Evolutionary conservation across 2,329 filamentous ascomycete genomes (phyloP), one percentile per base, ranked within the genome.

Genomic region (Colletotrichum sp.): DNA sequence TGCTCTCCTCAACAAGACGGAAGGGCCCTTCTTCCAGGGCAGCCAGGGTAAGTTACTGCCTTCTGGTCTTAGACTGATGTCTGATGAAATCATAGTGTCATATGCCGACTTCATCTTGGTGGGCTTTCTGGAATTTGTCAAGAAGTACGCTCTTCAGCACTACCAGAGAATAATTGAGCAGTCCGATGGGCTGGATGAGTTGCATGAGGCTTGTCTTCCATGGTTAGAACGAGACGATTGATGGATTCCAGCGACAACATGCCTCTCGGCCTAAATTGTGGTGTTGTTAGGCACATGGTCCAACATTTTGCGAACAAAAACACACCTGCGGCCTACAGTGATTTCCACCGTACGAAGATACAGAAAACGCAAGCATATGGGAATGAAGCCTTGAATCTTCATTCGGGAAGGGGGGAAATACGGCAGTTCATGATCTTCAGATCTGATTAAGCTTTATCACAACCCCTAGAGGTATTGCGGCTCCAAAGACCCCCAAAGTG

Each of bases 1-100:
- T 63, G 85, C 81, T 2, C 78, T 92, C 70, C 80, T 94, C 77
- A 88, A 88, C 78, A 89, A 92, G 82, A 89, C 89, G 43, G 86
- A 88, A 0, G 93, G 93, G 0, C 90, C 91, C 0, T 94, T 91
- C 80, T 91, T 94, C 71, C 65, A 90, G 77, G 93, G 93, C 0
- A 83, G 88, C 65, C 87, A 55, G 86, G 75, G 84, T 88, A 6
- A 87, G 86, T 36, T 21, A 21, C 6, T 12, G 5, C 28, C 30
- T 6, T 13, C 10, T 16, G 10, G 4, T 18, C 4, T 6, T 24
- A 7, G 28, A n/a, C 26, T 18, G 15, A 10, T 9, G 3, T 30
- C 21, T 21, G 18, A 32, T 59, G 52, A 9, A 2, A 2, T 8
- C 4, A 1, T 7, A 78, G 76, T 72, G 3, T 77, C 76, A 6